Evolutionary conservation across 768 basidiomycete genomes (phyloP).

Genomic region (Agaricus bisporus): DNA sequence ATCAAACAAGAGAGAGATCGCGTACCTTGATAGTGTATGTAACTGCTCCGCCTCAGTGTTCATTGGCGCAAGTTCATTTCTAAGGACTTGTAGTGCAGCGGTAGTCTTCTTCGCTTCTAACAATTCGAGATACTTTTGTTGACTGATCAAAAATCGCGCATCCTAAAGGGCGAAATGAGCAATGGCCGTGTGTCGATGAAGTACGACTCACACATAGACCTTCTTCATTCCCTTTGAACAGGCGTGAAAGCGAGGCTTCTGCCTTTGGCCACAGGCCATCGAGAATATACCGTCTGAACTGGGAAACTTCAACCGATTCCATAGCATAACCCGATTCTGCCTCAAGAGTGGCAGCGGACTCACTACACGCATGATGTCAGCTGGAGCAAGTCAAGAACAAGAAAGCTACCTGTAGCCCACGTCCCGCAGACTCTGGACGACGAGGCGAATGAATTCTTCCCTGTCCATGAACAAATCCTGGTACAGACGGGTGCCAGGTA

Average conservation of each 20-base stretch:
- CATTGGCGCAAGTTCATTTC: slow-evolving; percentile 83
- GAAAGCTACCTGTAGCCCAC: slow-evolving; percentile 61
- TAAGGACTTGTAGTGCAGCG: slow-evolving; percentile 76
- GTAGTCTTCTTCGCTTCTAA: slow-evolving; percentile 79
- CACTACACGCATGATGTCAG: slow-evolving; percentile 37
- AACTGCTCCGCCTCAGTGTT: slow-evolving; percentile 75
- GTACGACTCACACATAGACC: slow-evolving; percentile 53
- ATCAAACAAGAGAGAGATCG: slow-evolving; percentile 7
- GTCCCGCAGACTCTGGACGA: slow-evolving; percentile 85
- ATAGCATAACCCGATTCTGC: slow-evolving; percentile 89
- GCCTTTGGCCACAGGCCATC: slow-evolving; percentile 80
- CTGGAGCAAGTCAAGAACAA: slow-evolving; percentile 10
- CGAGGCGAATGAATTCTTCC: slow-evolving; percentile 86
- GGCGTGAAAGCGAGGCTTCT: slow-evolving; percentile 55
- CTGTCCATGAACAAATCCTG: slow-evolving; percentile 76
- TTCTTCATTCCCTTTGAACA: slow-evolving; percentile 67
- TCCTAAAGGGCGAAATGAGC: slow-evolving; percentile 39
- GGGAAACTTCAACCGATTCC: slow-evolving; percentile 70
- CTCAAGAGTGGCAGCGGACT: slow-evolving; percentile 84
- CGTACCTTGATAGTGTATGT: slow-evolving; percentile 81
- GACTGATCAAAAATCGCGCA: slow-evolving; percentile 80
- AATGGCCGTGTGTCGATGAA: background rate
- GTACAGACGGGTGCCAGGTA: slow-evolving; percentile 72
- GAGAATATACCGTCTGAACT: slow-evolving; percentile 76
- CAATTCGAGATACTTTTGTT: slow-evolving; percentile 94